Conservation (phyloP, 768 basidiomycete genomes). For the Kwoniella bestiolae region DNA sequence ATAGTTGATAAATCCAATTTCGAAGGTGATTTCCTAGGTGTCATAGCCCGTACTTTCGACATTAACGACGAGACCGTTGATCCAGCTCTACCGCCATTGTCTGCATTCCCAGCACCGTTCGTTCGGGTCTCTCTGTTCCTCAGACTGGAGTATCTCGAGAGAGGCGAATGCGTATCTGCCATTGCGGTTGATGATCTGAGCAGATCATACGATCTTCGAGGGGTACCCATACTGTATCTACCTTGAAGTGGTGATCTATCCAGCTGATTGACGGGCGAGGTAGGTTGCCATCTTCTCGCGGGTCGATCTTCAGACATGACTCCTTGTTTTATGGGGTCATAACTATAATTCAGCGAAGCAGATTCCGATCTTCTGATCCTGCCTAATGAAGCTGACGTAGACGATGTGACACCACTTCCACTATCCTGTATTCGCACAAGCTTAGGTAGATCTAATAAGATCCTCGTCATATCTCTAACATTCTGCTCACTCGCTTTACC, state of each 20-base stretch:
- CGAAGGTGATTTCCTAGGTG: conserved; percentile 16
- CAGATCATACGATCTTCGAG: conserved; percentile 9
- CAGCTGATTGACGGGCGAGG: conserved; percentile 6
- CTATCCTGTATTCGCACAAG: conserved; percentile 2
- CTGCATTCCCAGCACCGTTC: background rate
- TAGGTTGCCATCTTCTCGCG: conserved; percentile 23
- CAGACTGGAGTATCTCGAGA: conserved; percentile 14
- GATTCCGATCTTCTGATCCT: conserved; percentile 17
- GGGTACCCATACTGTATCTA: conserved; percentile 20
- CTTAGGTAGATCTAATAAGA: conserved; percentile 47
- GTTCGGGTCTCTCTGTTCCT: background rate
- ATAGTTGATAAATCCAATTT: conserved; percentile 20
- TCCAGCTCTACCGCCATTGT: background rate
- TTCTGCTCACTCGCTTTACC: conserved; percentile 36
- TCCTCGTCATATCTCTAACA: conserved; percentile 44
- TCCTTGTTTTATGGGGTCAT: conserved; percentile 18
- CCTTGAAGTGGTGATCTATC: conserved; percentile 17
- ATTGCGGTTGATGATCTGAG: conserved; percentile 21
- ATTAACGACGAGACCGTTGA: conserved; percentile 22
- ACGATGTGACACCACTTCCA: conserved; percentile 14
- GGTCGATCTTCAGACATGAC: conserved; percentile 20
- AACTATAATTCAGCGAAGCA: background rate
- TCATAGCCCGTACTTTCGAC: conserved; percentile 27
- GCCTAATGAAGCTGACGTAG: conserved; percentile 9
- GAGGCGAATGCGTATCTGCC: conserved; percentile 18